Evolutionary conservation across 805 yeast genomes (phyloP), one percentile per base, ranked within the genome.

Genomic region (Metschnikowia continentalis): DNA sequence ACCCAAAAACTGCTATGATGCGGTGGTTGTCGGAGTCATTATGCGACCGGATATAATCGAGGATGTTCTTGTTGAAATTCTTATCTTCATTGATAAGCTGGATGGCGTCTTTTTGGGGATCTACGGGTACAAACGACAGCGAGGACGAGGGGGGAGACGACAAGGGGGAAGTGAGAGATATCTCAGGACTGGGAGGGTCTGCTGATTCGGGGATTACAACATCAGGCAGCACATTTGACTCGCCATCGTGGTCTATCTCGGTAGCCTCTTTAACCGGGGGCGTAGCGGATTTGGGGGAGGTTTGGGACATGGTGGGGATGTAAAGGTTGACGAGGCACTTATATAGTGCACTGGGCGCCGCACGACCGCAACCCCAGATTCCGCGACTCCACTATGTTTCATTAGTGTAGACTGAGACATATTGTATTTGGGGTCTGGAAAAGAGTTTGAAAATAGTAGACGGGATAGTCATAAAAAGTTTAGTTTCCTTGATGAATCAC

Each of bases 1-100:
- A 90, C 5, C 99, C 99, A 74, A 94, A 94, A 36, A 94, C 99
- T 0, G 98, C 85, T 3, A 94, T 88, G 17, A 94, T 83, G 66
- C 94, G 96, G 71, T 92, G 91, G 59, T 85, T 76, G 50, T 86
- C 71, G 50, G 71, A 65, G 19, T 20, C 19, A 5, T 48, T 35
- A 15, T 23, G 23, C 36, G 35, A 35, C 23, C 22, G 20, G 36
- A 59, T 50, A 42, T 59, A 57, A 20, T 48, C 54, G 54, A 55
- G 49, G 23, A 59, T 48, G 14, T 33, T 47, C n/a, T 20, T 22
- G 57, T 75, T 79, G 75, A 84, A 84, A 36, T 62, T 55, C 61
- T 84, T 84, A 59, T 75, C 58, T 59, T 83, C 89, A 61, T 84
- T 79, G 52, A 84, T 83, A 47, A 84, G 72, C 64, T 84, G 90